Percentiles rank a stretch among this genome's conserved stretches.
These are phyloP conservation scores for Naganishia friedmannii DNA, from an alignment of 768 basidiomycete genomes.

Conservation along the genomic window DNA sequence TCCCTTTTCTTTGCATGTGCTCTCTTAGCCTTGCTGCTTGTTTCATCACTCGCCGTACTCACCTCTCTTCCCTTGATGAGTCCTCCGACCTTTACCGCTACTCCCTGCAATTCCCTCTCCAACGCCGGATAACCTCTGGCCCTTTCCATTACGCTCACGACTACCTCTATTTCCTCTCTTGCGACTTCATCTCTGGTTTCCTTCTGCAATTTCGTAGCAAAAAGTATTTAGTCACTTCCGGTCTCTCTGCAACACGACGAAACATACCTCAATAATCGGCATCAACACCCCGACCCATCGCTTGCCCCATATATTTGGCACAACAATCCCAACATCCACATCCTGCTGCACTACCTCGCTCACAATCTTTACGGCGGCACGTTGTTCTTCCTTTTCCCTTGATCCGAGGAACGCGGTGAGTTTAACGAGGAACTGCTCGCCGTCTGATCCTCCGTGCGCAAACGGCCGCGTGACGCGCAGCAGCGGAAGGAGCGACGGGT, in stretches of 20 bases:
- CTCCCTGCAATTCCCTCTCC: slow-evolving; percentile 1
- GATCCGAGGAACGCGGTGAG: not conserved
- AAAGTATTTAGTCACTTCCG: too few species aligned
- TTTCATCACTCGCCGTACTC: not conserved
- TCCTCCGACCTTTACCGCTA: not conserved
- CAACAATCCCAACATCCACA: slow-evolving; percentile 12
- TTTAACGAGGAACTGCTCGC: not conserved
- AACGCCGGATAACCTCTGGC: not conserved
- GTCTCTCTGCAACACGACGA: not conserved
- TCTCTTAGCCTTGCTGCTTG: not conserved
- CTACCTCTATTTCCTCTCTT: not conserved
- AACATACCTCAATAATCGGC: slow-evolving; percentile 9
- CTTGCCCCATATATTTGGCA: slow-evolving; percentile 22
- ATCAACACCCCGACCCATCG: slow-evolving; percentile 20
- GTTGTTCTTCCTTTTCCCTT: slow-evolving; percentile 1
- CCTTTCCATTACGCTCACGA: not conserved
- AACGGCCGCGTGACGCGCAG: not conserved
- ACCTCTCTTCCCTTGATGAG: not conserved
- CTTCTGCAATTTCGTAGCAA: not conserved
- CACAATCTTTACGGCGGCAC: slow-evolving; percentile 11
- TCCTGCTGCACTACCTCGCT: slow-evolving; percentile 11
- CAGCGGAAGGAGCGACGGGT: slow-evolving; percentile 11
- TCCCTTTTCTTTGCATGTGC: not conserved
- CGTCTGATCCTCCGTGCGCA: not conserved
- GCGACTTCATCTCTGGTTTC: not conserved